Conservation (phyloP, 768 basidiomycete species). For the Pluteus cervinus region DNA sequence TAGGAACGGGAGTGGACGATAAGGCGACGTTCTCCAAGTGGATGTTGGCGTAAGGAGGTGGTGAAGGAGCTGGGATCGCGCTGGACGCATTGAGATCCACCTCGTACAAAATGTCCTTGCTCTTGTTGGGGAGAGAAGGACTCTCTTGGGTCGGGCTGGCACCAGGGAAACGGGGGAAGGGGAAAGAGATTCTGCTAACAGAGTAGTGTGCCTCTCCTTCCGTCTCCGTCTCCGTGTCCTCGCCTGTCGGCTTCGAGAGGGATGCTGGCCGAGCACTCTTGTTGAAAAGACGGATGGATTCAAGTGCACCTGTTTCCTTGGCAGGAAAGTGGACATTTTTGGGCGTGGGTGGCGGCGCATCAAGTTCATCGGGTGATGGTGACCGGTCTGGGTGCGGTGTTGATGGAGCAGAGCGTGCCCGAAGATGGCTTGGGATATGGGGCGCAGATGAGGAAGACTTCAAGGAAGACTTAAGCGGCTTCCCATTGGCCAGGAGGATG, state of each 20-base stretch:
- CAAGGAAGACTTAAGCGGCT: conserved; percentile 82
- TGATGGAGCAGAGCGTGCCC: conserved; percentile 52
- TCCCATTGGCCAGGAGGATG: conserved; percentile 65
- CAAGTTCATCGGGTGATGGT: conserved; percentile 3
- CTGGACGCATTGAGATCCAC: conserved; percentile 17
- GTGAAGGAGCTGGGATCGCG: conserved; percentile 18
- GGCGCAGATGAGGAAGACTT: conserved; percentile 55
- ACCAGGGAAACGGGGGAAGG: conserved; percentile 13
- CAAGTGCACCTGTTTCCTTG: conserved; percentile 50
- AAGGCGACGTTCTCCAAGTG: conserved; percentile 23
- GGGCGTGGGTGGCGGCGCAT: conserved; percentile 27
- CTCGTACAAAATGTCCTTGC: conserved; percentile 10
- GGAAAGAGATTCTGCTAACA: conserved; percentile 11
- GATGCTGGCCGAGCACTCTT: conserved; percentile 66
- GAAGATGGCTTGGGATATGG: conserved; percentile 34
- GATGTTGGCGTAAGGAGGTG: conserved; percentile 20
- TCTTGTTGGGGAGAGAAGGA: conserved; percentile 5
- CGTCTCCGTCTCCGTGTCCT: conserved; percentile 42
- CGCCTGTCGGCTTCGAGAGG: conserved; percentile 31
- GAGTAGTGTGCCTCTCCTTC: conserved; percentile 30
- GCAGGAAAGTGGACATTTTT: conserved; percentile 91
- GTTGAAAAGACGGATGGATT: conserved; percentile 55
- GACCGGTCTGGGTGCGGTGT: conserved; percentile 30
- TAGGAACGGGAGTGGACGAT: conserved; percentile 12
- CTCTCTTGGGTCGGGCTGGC: neutral